phyloP scores from a whole-genome alignment of 1,284 basidiomycete species.

The Austroboletus niveus region DNA sequence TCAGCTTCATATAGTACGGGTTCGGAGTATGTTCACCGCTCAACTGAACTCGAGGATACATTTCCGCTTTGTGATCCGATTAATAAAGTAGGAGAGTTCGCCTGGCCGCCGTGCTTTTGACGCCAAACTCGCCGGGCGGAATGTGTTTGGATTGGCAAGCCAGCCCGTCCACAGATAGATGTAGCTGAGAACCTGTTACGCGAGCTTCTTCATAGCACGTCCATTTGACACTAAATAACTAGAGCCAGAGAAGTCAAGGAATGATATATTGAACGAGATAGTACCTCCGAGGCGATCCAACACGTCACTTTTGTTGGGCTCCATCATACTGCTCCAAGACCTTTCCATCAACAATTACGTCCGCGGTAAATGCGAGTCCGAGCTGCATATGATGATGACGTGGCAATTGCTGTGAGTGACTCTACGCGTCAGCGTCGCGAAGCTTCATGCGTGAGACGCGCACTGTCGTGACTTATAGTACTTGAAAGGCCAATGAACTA shows the following conservation, averaged over 20 bases:
- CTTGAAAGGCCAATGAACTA: too few relatives aligned
- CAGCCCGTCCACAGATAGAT: slow-evolving; percentile 7
- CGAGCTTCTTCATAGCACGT: slow-evolving; percentile 3
- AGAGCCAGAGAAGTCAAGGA: neutral
- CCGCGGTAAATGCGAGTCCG: slow-evolving; percentile 5
- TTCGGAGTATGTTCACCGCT: slow-evolving; percentile 4
- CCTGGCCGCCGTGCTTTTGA: neutral
- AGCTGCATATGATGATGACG: slow-evolving; percentile 10
- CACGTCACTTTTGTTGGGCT: slow-evolving; percentile 11
- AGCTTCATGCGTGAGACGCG: too few relatives aligned
- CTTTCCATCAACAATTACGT: slow-evolving; percentile 12
- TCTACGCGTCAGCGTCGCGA: too few relatives aligned
- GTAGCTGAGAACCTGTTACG: accelerated
- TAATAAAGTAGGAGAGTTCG: neutral
- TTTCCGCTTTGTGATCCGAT: neutral
- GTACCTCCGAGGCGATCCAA: slow-evolving; percentile 18
- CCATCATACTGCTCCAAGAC: slow-evolving; percentile 15
- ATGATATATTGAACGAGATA: neutral
- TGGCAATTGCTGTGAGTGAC: too few relatives aligned
- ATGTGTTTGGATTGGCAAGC: neutral
- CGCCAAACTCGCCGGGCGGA: neutral
- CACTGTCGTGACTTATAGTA: too few relatives aligned
- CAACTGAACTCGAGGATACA: slow-evolving; percentile 16
- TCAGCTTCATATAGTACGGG: neutral
- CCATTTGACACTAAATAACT: slow-evolving; percentile 15